Percentiles rank a stretch among this genome's conserved stretches.
These are phyloP conservation scores for Phoma sp. DNA, from an alignment of 2,329 filamentous ascomycete genomes.

Conservation along the genomic window DNA sequence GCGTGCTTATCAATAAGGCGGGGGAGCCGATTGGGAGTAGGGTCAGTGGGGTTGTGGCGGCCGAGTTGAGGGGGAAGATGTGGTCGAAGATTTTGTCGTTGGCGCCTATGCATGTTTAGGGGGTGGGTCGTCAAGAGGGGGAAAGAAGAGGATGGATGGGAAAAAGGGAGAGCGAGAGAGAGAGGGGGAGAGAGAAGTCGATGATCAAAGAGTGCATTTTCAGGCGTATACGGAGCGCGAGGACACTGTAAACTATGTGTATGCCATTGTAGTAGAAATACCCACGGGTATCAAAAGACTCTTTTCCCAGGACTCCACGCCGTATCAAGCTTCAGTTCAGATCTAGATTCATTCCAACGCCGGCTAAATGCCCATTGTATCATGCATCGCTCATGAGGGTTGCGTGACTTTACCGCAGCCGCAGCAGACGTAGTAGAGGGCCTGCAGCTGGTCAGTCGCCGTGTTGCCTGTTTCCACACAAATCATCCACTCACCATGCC, in stretches of 20 bases:
- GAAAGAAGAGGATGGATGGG: not conserved
- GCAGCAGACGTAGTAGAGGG: conserved; percentile 77
- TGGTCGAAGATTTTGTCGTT: conserved; percentile 99
- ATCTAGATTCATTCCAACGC: conserved; percentile 26
- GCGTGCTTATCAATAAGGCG: conserved; percentile 94
- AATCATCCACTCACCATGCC: conserved; percentile 77
- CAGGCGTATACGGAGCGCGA: conserved; percentile 28
- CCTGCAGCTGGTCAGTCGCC: conserved; percentile 43
- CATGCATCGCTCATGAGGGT: conserved; percentile 16
- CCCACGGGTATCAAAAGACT: conserved; percentile 46
- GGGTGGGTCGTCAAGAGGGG: not conserved
- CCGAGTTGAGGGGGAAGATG: conserved; percentile 87
- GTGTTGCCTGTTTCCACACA: too few relatives aligned
- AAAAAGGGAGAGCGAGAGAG: too few relatives aligned
- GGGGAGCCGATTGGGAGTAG: conserved; percentile 94
- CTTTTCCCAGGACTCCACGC: conserved; percentile 36
- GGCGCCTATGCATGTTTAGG: conserved; percentile 79
- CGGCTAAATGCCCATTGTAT: conserved; percentile 36
- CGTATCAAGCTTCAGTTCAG: conserved; percentile 26
- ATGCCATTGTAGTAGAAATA: conserved; percentile 39
- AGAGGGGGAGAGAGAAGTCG: too few relatives aligned
- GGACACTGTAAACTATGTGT: conserved; percentile 36
- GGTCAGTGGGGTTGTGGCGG: conserved; percentile 76
- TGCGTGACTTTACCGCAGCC: conserved; percentile 87
- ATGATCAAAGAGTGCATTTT: conserved; percentile 20